Evolutionary conservation across 2,329 filamentous ascomycete genomes (phyloP), one percentile per base, ranked within the genome.

Genomic region (Talaromyces sp.): DNA sequence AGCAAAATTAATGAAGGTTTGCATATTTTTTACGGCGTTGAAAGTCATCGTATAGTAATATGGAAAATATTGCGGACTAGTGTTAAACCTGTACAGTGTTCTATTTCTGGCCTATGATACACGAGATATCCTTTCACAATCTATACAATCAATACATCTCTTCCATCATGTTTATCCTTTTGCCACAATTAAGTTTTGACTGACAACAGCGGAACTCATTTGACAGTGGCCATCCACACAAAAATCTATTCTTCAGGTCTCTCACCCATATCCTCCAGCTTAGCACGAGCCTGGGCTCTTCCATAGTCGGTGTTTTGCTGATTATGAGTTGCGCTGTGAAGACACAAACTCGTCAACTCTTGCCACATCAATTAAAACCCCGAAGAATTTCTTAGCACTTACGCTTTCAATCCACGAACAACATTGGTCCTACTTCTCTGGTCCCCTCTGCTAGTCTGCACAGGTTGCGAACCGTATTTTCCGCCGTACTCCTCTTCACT

Each of bases 361-460:
- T 50, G 5, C n/a, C 4, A 48, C 6, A 3, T 51, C 48, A 29
- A 51, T 26, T 46, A 46, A 24, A 14, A 3, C 21, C 9, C 24
- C 21, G 3, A 19, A 46, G n/a, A 9, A 43, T n/a, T n/a, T n/a
- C n/a, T n/a, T 19, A 21, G 41, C 52, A 64, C 66, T 53, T 64
- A 69, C 67, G 66, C 65, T 56, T 66, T 68, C 57, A 68, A 61
- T 3, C 67, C 67, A 29, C 66, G 58, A 38, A 62, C 62, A 41
- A 68, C 65, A 43, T 69, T 69, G n/a, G 41, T 51, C 9, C 57
- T 54, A 43, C 63, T 64, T 7, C 54, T 54, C 31, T 64, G 59
- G 7, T 62, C 65, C 3, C 62, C 65, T 10, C 59, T 59, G 24
- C 53, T 55, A 5, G 27, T 58, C n/a, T 51, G 46, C 27, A 62